Evolutionary conservation across 345 rosid species (phyloP), one percentile per base, ranked within the genome.

Genomic region (Populus tremula): DNA sequence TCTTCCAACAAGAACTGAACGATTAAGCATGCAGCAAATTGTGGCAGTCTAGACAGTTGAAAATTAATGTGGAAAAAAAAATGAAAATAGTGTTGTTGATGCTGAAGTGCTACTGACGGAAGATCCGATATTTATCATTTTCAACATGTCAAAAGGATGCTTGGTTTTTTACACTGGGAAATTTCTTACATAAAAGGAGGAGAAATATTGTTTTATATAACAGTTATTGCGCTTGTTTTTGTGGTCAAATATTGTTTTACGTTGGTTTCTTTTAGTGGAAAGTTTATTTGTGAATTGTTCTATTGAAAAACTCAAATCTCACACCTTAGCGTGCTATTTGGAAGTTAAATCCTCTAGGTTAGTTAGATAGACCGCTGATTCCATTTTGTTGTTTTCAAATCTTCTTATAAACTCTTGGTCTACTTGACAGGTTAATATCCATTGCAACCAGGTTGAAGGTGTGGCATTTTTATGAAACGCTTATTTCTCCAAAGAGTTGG

Each of bases 341-440:
- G 66, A 20, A 18, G 35, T 65, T 41, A 14, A 36, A 39, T 41
- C 27, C 31, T 77, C 25, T n/a, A 14, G 23, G 8, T 41, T 75
- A 20, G 31, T 12, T 47, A 18, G 67, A 25, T 23, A 5, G 39
- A 25, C 71, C n/a, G 12, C 27, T 59, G 47, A 43, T 77, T 69
- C 70, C 61, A 29, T 47, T 53, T 59, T n/a, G 2, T 21, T 69
- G 6, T 25, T 31, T 72, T 61, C 67, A 33, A 13, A 70, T 75
- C 8, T 71, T 41, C 43, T 50, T 17, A 38, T 39, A 33, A 23
- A 54, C 56, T 69, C 9, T 5, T 77, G 50, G 29, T 39, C 67
- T 73, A 65, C 31, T 41, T 77, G 68, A 66, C 81, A 83, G 83
- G 86, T 45, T 29, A 18, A 47, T 27, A 50, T 76, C 72, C 36